Conservation (phyloP, 768 basidiomycete genomes). For the Arthromyces matolae region DNA sequence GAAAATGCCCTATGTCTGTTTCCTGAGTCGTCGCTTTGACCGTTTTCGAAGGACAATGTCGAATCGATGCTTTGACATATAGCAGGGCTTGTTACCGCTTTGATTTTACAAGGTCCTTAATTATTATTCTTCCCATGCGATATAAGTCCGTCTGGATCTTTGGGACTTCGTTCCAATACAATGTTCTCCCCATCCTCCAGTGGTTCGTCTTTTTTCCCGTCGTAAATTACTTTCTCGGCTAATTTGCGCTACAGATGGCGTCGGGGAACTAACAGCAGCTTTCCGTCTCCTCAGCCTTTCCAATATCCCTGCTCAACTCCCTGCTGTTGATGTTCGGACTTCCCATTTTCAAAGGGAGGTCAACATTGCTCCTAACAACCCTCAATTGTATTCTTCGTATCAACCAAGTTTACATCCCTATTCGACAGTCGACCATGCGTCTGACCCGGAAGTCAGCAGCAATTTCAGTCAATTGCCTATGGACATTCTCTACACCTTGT, state of each 20-base stretch:
- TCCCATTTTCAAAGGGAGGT: too few species aligned
- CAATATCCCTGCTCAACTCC: too few species aligned
- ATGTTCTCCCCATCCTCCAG: background rate
- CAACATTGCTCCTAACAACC: too few species aligned
- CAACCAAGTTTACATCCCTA: too few species aligned
- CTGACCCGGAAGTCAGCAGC: background rate
- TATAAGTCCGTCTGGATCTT: conserved; percentile 6
- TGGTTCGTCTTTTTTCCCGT: background rate
- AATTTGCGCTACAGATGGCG: background rate
- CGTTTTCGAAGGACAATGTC: conserved; percentile 15
- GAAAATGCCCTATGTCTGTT: background rate
- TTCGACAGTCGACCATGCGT: background rate
- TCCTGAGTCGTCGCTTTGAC: conserved; percentile 8
- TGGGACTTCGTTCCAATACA: background rate
- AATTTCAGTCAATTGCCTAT: conserved; percentile 8
- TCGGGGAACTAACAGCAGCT: conserved; percentile 2
- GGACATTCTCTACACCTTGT: conserved; percentile 16
- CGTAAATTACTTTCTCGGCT: conserved; percentile 2
- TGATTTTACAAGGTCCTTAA: conserved; percentile 10
- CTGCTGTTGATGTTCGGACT: too few species aligned
- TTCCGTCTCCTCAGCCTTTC: conserved; percentile 7
- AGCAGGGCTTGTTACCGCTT: conserved; percentile 12
- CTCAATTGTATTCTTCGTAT: too few species aligned
- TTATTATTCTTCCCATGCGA: background rate
- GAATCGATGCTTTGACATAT: conserved; percentile 15